A percentile compares a stretch with the other conserved stretches of the same genome.
Conservation (phyloP, 345 rosid species). For the Noccaea caerulescens region DNA sequence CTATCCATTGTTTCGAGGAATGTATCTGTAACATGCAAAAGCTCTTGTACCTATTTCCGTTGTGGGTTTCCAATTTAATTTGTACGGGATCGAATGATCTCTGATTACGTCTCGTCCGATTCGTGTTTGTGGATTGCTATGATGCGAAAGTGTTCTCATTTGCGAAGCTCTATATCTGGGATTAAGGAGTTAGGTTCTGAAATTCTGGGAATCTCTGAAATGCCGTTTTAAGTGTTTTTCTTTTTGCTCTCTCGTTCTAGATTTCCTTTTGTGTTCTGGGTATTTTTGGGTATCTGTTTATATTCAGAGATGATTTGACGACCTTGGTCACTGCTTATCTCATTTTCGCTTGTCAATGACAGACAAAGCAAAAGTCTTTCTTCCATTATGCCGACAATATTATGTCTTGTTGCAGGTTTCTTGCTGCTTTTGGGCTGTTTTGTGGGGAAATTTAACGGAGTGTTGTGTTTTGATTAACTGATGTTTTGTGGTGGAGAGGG, state of each 20-base stretch:
- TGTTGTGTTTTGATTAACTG: constrained; percentile 31
- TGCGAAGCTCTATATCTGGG: constrained; percentile 7
- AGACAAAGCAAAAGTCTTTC: constrained; percentile 5
- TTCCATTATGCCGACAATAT: neutral
- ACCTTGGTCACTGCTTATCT: constrained; percentile 3
- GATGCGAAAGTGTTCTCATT: constrained; percentile 21
- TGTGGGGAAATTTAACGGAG: constrained; percentile 34
- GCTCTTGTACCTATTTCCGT: neutral
- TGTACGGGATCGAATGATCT: constrained; percentile 29
- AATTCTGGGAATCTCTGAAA: neutral
- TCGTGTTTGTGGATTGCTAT: neutral
- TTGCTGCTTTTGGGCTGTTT: constrained; percentile 28
- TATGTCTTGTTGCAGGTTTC: constrained; percentile 10
- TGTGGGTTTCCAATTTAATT: neutral
- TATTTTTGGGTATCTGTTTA: neutral
- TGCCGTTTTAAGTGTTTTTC: neutral
- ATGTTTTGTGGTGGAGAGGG: constrained; percentile 59
- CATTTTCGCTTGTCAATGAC: constrained; percentile 1
- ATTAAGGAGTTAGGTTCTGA: neutral
- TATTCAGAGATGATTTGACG: neutral
- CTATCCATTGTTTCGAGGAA: constrained; percentile 5
- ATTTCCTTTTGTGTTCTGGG: too few relatives aligned
- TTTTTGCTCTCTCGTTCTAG: too few relatives aligned
- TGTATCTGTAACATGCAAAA: neutral
- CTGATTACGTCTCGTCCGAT: constrained; percentile 14